Evolutionary conservation across 2,329 filamentous ascomycete genomes (phyloP).

Genomic region (Pestalotiopsis sp.): DNA sequence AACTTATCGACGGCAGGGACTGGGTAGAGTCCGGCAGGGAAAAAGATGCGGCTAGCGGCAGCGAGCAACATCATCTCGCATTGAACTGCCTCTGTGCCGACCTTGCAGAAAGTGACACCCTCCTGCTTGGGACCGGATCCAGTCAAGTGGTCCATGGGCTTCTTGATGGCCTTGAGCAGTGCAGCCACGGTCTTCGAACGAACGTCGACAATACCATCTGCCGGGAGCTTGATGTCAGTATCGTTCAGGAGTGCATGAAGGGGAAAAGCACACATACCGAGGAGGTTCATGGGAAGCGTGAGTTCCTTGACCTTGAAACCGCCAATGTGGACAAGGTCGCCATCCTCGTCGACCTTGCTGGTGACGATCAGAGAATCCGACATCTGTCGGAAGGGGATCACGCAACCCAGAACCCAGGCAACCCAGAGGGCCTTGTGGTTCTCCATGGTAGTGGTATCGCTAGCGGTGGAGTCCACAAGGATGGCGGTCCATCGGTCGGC

Average conservation of each 20-base stretch:
- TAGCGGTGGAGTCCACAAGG: conserved; percentile 9
- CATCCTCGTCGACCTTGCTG: conserved; percentile 17
- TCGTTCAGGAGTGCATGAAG: not conserved
- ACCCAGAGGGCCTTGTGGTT: conserved; percentile 22
- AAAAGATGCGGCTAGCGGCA: conserved; percentile 18
- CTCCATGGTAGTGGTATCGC: conserved; percentile 11
- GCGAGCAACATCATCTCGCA: conserved; percentile 29
- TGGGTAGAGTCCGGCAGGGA: conserved; percentile 19
- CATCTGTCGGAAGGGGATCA: conserved; percentile 22
- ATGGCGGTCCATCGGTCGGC: conserved; percentile 18
- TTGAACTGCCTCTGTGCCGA: conserved; percentile 17
- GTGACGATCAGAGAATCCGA: conserved; percentile 22
- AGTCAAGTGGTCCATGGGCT: conserved; percentile 12
- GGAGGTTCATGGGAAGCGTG: conserved; percentile 20
- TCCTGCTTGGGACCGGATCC: no score
- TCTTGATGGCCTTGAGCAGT: conserved; percentile 17
- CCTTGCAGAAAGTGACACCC: not conserved
- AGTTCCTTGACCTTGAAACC: conserved; percentile 21
- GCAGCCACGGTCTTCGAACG: conserved; percentile 17
- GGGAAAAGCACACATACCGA: conserved; percentile 17
- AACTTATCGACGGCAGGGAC: conserved; percentile 19
- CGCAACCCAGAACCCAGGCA: conserved; percentile 24
- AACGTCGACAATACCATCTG: conserved; percentile 17
- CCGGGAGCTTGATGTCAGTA: not conserved
- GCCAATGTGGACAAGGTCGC: conserved; percentile 20